phyloP scores from a whole-genome alignment of 768 basidiomycete genomes.

The Suillus variegatus region DNA sequence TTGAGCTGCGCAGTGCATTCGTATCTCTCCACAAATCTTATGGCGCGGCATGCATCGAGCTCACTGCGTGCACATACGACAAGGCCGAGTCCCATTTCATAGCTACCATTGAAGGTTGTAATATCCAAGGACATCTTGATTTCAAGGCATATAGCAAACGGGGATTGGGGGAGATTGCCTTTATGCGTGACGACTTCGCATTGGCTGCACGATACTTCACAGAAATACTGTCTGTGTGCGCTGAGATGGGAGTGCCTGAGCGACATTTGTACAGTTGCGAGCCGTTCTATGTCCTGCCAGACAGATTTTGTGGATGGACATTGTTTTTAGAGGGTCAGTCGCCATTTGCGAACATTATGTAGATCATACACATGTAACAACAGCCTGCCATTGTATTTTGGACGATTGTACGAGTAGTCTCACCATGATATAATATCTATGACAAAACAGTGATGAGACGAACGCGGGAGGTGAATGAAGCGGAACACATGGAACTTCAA shows the following conservation, averaged over 20 bases:
- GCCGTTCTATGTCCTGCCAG: not conserved
- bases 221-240: not conserved
- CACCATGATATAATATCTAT: not conserved
- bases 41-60: not conserved
- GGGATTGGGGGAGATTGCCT: not conserved
- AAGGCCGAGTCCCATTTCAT: not conserved
- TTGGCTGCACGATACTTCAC: not conserved
- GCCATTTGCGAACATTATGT: too few relatives aligned
- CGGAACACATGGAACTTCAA: not conserved
- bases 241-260: not conserved
- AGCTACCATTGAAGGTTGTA: not conserved
- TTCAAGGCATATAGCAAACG: not conserved
- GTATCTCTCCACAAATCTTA: not conserved
- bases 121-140: not conserved
- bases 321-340: not conserved
- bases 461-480: not conserved
- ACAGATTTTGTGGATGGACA: not conserved
- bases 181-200: not conserved
- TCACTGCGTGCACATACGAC: not conserved
- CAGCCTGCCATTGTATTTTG: too few relatives aligned
- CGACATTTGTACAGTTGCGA: not conserved
- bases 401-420: not conserved
- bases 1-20: not conserved
- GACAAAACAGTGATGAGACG: not conserved
- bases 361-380: too few relatives aligned